Evolutionary conservation across 139 green algal genomes (phyloP).

Genomic region (Picochlorum sp.): DNA sequence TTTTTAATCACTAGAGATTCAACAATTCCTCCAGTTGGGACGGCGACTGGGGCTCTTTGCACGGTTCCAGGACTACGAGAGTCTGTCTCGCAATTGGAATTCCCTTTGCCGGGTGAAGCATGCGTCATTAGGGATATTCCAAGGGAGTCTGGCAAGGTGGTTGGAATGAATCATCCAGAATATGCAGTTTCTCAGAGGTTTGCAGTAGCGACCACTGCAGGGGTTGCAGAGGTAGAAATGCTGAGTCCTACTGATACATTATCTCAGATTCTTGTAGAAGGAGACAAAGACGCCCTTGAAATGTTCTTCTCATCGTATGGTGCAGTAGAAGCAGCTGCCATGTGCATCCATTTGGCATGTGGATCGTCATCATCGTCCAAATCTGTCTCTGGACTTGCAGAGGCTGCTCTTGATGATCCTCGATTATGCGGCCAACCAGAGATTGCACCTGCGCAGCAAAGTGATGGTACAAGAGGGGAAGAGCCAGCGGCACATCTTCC

Average conservation of each 20-base stretch:
- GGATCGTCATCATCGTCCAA: slow-evolving; percentile 5
- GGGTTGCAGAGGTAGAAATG: slow-evolving; percentile 66
- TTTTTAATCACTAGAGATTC: slow-evolving; percentile 36
- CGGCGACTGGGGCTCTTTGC: slow-evolving; percentile 31
- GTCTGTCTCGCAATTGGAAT: slow-evolving; percentile 56
- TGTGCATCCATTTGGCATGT: slow-evolving; percentile 79
- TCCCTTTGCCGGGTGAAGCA: slow-evolving; percentile 45
- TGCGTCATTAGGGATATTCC: slow-evolving; percentile 15
- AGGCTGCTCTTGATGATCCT: slow-evolving; percentile 59
- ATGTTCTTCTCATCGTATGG: slow-evolving; percentile 77
- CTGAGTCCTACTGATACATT: slow-evolving; percentile 60
- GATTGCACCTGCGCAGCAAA: slow-evolving; percentile 4
- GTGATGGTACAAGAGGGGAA: slow-evolving; percentile 3
- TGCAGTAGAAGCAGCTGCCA: slow-evolving; percentile 66
- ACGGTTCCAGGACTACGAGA: slow-evolving; percentile 52
- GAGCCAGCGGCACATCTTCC: not conserved
- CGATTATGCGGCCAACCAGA: slow-evolving; percentile 61
- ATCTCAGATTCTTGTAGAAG: slow-evolving; percentile 54
- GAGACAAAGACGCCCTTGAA: slow-evolving; percentile 42
- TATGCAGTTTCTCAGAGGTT: slow-evolving; percentile 35
- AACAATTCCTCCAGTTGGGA: slow-evolving; percentile 42
- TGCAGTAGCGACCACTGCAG: slow-evolving; percentile 69
- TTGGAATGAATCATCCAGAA: not conserved
- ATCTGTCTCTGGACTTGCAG: slow-evolving; percentile 26
- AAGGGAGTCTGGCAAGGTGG: not conserved